Conservation (phyloP, 2,329 filamentous ascomycete species). For the Ustulina deusta region DNA sequence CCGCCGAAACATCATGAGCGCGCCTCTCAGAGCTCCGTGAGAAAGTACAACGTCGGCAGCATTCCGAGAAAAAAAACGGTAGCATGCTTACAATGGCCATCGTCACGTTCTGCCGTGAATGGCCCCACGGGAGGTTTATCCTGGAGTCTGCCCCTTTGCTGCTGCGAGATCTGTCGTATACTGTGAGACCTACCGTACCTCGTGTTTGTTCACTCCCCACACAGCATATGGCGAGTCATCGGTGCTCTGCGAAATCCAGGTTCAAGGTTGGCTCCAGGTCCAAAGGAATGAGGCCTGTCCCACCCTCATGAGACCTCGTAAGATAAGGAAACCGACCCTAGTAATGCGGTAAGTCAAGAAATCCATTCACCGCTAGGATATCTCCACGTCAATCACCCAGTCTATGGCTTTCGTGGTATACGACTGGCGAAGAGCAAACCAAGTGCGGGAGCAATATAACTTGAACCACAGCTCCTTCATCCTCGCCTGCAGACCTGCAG, state of each 20-base stretch:
- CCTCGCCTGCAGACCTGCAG: constrained; percentile 86
- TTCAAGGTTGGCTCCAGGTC: constrained; percentile 3
- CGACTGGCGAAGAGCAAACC: constrained; percentile 86
- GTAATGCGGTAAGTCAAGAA: constrained; percentile 28
- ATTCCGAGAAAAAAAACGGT: constrained; percentile 72
- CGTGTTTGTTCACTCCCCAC: constrained; percentile 22
- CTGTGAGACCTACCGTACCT: constrained; percentile 27
- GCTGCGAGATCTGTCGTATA: constrained; percentile 29
- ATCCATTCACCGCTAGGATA: constrained; percentile 75
- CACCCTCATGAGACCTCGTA: constrained; percentile 7
- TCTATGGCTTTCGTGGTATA: constrained; percentile 91
- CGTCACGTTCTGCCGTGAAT: constrained; percentile 74
- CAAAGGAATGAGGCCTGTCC: background rate
- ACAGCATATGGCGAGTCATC: constrained; percentile 3
- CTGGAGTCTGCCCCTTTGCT: constrained; percentile 65
- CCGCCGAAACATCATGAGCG: constrained; percentile 97
- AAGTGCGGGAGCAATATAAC: constrained; percentile 56
- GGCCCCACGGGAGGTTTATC: constrained; percentile 81
- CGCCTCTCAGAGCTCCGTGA: constrained; percentile 95
- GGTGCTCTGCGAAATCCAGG: constrained; percentile 8
- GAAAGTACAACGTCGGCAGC: constrained; percentile 98
- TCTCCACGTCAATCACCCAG: constrained; percentile 82
- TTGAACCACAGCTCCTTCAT: constrained; percentile 63
- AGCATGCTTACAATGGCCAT: constrained; percentile 76
- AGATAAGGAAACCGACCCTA: constrained; percentile 14